phyloP scores from a whole-genome alignment of 306 rosid species.

The Quercus suber region DNA sequence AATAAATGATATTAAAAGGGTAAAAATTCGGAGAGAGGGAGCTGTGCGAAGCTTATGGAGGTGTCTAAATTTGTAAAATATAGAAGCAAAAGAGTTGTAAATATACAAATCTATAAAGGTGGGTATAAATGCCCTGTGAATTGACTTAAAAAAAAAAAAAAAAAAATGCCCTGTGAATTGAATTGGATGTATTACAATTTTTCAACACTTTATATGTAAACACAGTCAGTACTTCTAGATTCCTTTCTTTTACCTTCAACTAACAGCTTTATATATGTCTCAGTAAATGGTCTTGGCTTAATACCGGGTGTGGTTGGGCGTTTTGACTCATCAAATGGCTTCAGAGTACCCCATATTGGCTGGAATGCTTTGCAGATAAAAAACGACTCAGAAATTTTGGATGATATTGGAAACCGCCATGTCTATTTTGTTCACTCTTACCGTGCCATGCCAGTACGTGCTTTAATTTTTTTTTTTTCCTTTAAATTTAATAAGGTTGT shows the following conservation, averaged over 20 bases:
- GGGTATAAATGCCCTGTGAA: not conserved
- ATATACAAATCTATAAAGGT: not conserved
- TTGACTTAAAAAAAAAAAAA: not conserved
- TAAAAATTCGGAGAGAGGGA: not conserved
- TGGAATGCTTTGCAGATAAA: slow-evolving; percentile 85
- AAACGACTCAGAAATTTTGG: slow-evolving; percentile 70
- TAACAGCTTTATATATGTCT: slow-evolving; percentile 31
- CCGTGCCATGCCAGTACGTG: slow-evolving; percentile 79
- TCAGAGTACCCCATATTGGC: slow-evolving; percentile 94
- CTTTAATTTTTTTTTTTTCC: not conserved
- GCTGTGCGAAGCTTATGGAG: not conserved
- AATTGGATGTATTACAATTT: slow-evolving; percentile 7
- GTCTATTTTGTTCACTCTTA: slow-evolving; percentile 96
- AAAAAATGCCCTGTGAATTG: not conserved
- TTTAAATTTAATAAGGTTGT: not conserved
- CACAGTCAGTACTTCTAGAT: not conserved
- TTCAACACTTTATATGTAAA: not conserved
- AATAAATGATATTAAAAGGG: not conserved
- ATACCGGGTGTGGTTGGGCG: slow-evolving; percentile 90
- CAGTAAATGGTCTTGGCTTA: slow-evolving; percentile 94
- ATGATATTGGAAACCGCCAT: slow-evolving; percentile 72
- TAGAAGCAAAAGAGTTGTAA: not conserved
- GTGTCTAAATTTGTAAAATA: not conserved
- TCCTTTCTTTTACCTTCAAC: slow-evolving; percentile 15
- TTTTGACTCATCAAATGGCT: slow-evolving; percentile 87